Evolutionary conservation across 2,329 filamentous ascomycete species (phyloP), one percentile per base, ranked within the genome.

Genomic region (Aspergillus brunneoviolaceus): DNA sequence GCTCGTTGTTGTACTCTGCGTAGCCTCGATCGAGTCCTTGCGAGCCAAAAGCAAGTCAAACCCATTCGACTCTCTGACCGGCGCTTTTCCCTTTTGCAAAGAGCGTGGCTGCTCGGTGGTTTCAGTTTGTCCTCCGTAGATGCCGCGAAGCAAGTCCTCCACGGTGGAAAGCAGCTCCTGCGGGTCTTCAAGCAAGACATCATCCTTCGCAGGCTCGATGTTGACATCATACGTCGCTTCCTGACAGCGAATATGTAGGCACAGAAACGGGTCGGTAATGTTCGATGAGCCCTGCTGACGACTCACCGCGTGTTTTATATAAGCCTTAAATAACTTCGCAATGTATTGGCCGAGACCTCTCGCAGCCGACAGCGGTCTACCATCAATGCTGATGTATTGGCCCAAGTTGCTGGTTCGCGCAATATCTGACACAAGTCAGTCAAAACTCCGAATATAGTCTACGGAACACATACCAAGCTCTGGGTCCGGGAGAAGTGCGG

Each of bases 151-250:
- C 23, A 87, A 67, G 31, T 71, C 71, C 21, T 80, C 74, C 2
- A 81, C 73, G 5, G 79, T 65, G 4, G 68, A 68, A 5, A 86
- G 39, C 3, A 88, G 67, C 0, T 68, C 21, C 4, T 70, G 67
- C 2, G 74, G 69, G 50, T 87, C 75, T 33, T 81, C 80, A 65
- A 88, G 87, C 2, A 87, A 66, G 1, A 88, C 78, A 70, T 88
- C 83, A 67, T 88, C 84, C 67, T 89, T 89, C 1, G 82, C 80
- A 4, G 86, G 85, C 65, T 89, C 86, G 39, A 88, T 75, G 61
- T 88, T 88, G 4, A 81, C 78, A 71, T 88, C 86, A 67, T 88
- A 88, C 49, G 77, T 82, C 6, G 79, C 81, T 10, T 69, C 66
- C 2, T 82, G 81, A 69, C 85, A 88, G 1, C 67, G 65, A 9